phyloP scores from a whole-genome alignment of 2,329 filamentous ascomycete genomes.

The Apiospora saccharicola region DNA sequence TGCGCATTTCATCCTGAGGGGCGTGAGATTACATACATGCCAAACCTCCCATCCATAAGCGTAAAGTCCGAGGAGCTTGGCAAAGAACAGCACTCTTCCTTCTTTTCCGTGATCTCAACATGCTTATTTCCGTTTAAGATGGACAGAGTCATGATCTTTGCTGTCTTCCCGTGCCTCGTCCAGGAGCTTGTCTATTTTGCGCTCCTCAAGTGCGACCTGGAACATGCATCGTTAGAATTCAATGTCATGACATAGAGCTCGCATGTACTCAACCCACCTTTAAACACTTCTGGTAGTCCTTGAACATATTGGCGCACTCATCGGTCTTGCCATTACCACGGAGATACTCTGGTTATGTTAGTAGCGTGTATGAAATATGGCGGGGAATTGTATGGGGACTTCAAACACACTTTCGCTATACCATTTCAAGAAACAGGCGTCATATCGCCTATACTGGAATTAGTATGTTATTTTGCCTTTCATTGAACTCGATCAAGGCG shows the following conservation, averaged over 20 bases:
- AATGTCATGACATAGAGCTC: background rate
- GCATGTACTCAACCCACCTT: conserved; percentile 65
- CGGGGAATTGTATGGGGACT: conserved; percentile 31
- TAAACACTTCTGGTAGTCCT: conserved; percentile 87
- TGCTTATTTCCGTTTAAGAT: conserved; percentile 58
- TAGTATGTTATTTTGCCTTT: background rate
- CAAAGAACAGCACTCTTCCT: background rate
- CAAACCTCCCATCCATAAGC: background rate
- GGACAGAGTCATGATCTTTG: conserved; percentile 82
- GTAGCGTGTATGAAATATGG: conserved; percentile 17
- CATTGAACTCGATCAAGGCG: background rate
- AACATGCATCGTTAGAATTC: conserved; percentile 21
- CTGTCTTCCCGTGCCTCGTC: conserved; percentile 90
- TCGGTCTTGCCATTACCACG: conserved; percentile 83
- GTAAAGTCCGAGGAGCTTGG: background rate
- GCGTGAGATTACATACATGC: background rate
- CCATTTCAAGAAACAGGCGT: conserved; percentile 98
- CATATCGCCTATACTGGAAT: conserved; percentile 74
- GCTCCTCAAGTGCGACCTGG: conserved; percentile 84
- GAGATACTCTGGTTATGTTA: conserved; percentile 75
- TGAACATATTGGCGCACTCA: conserved; percentile 80
- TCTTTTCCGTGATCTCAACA: background rate
- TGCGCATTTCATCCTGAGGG: background rate
- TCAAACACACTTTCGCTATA: conserved; percentile 89
- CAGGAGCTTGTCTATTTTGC: conserved; percentile 91